These are phyloP conservation scores for Raphidocelis subcapitata DNA, from an alignment of 139 green algal genomes.

Conservation along the genomic window DNA sequence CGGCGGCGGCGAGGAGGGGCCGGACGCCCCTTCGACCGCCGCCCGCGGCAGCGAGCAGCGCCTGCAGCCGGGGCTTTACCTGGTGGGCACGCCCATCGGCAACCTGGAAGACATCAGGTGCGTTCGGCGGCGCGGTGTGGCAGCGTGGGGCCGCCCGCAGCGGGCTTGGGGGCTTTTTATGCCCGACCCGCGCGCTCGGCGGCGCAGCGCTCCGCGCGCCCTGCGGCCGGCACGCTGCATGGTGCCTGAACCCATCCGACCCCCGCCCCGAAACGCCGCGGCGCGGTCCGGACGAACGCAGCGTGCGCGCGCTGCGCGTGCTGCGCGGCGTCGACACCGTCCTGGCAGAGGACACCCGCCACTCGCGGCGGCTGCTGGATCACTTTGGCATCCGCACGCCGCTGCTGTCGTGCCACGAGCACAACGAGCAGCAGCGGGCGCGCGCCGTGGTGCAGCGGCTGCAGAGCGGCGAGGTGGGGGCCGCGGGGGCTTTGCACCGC, in stretches of 20 bases:
- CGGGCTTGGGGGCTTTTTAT: no score
- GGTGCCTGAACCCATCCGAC: no score
- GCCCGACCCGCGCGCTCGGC: no score
- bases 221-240: no score
- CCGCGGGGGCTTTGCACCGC: no score
- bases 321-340: slow-evolving; percentile 58
- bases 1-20: no score
- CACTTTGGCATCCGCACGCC: slow-evolving; percentile 38
- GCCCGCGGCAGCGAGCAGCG: no score
- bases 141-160: neutral
- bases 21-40: no score
- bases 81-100: slow-evolving; percentile 82
- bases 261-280: no score
- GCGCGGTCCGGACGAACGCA: no score
- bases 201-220: no score
- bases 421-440: slow-evolving; percentile 78
- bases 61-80: slow-evolving; percentile 38
- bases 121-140: slow-evolving; percentile 8
- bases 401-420: slow-evolving; percentile 71
- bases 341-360: slow-evolving; percentile 89
- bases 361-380: slow-evolving; percentile 72
- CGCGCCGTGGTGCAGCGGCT: slow-evolving; percentile 57
- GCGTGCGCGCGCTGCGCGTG: slow-evolving; percentile 62
- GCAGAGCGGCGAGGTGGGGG: slow-evolving; percentile 42
- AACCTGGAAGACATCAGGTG: slow-evolving; percentile 87